phyloP scores from a whole-genome alignment of 2,329 filamentous ascomycete genomes.

The Sporothrix inflata region DNA sequence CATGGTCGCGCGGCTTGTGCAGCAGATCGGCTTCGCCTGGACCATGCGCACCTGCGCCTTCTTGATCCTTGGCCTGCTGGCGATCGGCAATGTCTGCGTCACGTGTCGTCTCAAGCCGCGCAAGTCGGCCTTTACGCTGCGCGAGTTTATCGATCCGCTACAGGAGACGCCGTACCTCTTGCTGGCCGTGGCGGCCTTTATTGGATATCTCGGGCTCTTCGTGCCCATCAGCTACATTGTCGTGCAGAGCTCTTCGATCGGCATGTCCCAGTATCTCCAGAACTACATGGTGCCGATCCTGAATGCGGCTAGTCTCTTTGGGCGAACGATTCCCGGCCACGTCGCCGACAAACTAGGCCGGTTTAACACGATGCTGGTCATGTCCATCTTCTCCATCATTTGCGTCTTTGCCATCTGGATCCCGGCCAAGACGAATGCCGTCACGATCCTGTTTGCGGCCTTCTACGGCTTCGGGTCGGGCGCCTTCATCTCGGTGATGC shows the following conservation, averaged over 20 bases:
- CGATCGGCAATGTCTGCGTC: background rate
- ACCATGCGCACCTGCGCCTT: background rate
- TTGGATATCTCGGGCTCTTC: background rate
- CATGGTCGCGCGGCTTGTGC: background rate
- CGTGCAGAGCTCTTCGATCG: background rate
- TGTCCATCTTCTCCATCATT: background rate
- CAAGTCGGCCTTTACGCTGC: background rate
- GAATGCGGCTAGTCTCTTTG: background rate
- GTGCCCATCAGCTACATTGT: background rate
- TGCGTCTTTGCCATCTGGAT: background rate
- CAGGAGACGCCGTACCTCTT: background rate
- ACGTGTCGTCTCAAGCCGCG: background rate
- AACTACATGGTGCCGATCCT: background rate
- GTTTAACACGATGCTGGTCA: background rate
- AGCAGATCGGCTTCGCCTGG: background rate
- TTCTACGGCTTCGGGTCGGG: background rate
- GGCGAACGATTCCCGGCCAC: background rate
- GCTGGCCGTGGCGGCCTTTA: background rate
- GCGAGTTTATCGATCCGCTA: background rate
- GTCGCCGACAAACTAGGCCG: background rate
- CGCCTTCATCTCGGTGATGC: background rate
- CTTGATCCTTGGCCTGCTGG: background rate
- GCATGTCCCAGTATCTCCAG: background rate
- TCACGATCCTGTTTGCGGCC: background rate
- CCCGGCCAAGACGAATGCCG: background rate